Conservation (phyloP, 805 yeast species). For the Sugiyamaella boreocaroliniensis region DNA sequence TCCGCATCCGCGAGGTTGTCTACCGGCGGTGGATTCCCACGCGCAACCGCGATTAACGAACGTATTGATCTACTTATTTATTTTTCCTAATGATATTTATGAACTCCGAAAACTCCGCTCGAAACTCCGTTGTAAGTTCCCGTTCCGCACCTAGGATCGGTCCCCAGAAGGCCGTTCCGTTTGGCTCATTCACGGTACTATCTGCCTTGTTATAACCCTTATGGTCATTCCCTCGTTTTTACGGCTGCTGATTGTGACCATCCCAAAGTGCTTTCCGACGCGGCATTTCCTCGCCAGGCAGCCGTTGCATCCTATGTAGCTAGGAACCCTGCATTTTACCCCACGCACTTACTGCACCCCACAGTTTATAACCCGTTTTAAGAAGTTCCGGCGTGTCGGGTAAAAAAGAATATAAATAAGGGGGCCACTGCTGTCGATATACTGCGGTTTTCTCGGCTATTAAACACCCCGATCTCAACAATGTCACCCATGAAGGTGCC, state of each 20-base stretch:
- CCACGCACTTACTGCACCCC: background rate
- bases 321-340: background rate
- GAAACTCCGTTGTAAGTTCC: background rate
- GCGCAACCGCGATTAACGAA: slow-evolving; percentile 62
- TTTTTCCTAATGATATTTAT: too few relatives aligned
- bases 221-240: too few relatives aligned
- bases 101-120: background rate
- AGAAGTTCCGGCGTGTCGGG: background rate
- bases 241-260: too few relatives aligned
- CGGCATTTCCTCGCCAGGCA: background rate
- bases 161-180: background rate
- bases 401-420: too few relatives aligned
- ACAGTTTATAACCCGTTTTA: background rate
- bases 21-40: slow-evolving; percentile 83
- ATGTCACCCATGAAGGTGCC: background rate
- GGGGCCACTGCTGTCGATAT: too few relatives aligned
- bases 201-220: background rate
- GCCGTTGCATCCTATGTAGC: background rate
- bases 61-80: background rate
- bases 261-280: too few relatives aligned
- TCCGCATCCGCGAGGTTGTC: slow-evolving; percentile 56
- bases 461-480: too few relatives aligned
- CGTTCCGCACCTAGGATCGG: background rate
- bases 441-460: too few relatives aligned
- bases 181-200: background rate